Percentiles rank a stretch among this genome's conserved stretches.
These are phyloP conservation scores for Dentipellis fragilis DNA, from an alignment of 768 basidiomycete genomes.

Conservation along the genomic window DNA sequence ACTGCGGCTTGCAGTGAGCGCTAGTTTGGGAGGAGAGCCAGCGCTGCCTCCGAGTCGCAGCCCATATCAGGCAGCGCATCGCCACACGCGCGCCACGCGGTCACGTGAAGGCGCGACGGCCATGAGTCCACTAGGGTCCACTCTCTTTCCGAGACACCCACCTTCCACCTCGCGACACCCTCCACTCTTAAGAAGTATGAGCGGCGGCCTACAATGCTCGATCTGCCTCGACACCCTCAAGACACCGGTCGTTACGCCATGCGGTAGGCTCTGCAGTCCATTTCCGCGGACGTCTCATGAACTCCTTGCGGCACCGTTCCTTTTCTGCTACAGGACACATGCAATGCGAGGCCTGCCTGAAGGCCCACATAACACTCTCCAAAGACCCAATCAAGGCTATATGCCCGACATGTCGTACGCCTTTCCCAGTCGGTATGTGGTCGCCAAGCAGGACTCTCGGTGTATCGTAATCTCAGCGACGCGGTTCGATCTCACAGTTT, in stretches of 20 bases:
- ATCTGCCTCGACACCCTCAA: conserved; percentile 8
- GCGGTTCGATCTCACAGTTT: background rate
- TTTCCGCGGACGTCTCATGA: too few relatives aligned
- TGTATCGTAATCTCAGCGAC: background rate
- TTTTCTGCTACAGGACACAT: conserved; percentile 4
- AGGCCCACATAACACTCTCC: background rate
- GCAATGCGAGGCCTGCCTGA: conserved; percentile 3
- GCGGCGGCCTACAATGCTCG: conserved; percentile 2
- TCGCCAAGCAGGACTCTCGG: background rate
- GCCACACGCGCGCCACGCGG: background rate
- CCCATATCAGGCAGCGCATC: background rate
- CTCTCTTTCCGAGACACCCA: background rate
- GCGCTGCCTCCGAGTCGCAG: background rate
- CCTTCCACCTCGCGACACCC: background rate
- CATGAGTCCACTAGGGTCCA: too few relatives aligned
- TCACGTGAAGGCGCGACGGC: background rate
- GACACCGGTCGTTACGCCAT: conserved; percentile 6
- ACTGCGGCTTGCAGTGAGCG: background rate
- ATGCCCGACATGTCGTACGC: conserved; percentile 10
- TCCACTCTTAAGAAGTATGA: background rate
- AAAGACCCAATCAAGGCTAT: background rate
- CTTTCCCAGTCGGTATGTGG: conserved; percentile 5
- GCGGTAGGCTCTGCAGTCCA: conserved; percentile 3
- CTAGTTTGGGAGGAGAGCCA: background rate
- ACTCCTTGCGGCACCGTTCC: background rate